These are phyloP conservation scores for Centella asiatica DNA, from an alignment of 129 eudicot genomes.

Conservation along the genomic window DNA sequence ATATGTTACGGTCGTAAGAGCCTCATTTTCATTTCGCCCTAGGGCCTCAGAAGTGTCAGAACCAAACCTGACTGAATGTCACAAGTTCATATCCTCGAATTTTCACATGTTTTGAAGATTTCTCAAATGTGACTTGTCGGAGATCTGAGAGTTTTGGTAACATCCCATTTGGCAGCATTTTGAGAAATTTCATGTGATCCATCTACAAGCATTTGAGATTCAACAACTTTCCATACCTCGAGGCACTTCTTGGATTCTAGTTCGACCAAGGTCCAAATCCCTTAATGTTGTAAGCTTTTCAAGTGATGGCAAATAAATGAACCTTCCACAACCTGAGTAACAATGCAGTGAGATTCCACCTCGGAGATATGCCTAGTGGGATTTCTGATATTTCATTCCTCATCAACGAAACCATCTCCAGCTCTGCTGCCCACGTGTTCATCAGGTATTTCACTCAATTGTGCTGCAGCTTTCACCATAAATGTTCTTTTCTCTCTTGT, in stretches of 20 bases:
- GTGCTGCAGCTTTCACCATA: constrained; percentile 15
- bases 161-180: constrained; percentile 6
- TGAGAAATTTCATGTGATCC: constrained; percentile 7
- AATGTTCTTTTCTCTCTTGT: background rate
- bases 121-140: constrained; percentile 1
- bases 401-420: constrained; percentile 21
- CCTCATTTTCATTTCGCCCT: too few species aligned
- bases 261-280: constrained; percentile 6
- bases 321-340: constrained; percentile 8
- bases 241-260: constrained; percentile 8
- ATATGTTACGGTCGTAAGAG: too few species aligned
- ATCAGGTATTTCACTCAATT: constrained; percentile 9
- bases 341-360: constrained; percentile 14
- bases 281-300: constrained; percentile 13
- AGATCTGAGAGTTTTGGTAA: background rate
- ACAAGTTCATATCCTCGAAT: background rate
- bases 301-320: constrained; percentile 12
- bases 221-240: constrained; percentile 7
- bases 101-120: constrained; percentile 1
- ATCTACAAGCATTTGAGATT: constrained; percentile 12
- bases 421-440: constrained; percentile 12
- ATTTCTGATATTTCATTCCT: constrained; percentile 8
- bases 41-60: too few species aligned
- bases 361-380: constrained; percentile 1
- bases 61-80: background rate